Percentiles rank a stretch among this genome's conserved stretches.
These are phyloP conservation scores for Oenanthe javanica DNA, from an alignment of 140 eudicot genomes.

Conservation along the genomic window DNA sequence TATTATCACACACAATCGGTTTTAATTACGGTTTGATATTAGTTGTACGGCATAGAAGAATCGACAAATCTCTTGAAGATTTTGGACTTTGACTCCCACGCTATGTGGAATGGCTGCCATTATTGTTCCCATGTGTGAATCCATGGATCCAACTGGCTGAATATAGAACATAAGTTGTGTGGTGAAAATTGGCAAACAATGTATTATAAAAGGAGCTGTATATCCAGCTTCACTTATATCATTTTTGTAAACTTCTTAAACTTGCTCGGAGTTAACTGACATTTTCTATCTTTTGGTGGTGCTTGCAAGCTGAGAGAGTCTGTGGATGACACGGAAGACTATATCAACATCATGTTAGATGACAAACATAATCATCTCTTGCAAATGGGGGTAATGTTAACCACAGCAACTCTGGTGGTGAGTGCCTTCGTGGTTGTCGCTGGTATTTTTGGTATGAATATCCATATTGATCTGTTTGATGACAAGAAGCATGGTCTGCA, in stretches of 20 bases:
- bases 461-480: conserved; percentile 42
- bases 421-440: conserved; percentile 76
- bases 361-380: conserved; percentile 89
- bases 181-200: neutral
- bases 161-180: neutral
- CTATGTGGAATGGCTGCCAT: neutral
- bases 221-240: neutral
- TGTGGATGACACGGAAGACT: conserved; percentile 90
- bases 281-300: neutral
- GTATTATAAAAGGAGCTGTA: neutral
- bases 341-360: conserved; percentile 91
- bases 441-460: conserved; percentile 88
- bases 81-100: neutral
- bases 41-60: neutral
- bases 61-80: neutral
- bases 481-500: conserved; percentile 21
- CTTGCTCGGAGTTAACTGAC: neutral
- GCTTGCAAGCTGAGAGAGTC: conserved; percentile 63
- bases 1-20: neutral
- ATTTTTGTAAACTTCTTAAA: too few species aligned
- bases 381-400: conserved; percentile 86
- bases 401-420: conserved; percentile 71
- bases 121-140: neutral
- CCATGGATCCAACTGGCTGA: neutral
- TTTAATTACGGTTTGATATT: neutral